Evolutionary conservation across 139 green algal genomes (phyloP).

Genomic region (Prasinococcaceae sp.): DNA sequence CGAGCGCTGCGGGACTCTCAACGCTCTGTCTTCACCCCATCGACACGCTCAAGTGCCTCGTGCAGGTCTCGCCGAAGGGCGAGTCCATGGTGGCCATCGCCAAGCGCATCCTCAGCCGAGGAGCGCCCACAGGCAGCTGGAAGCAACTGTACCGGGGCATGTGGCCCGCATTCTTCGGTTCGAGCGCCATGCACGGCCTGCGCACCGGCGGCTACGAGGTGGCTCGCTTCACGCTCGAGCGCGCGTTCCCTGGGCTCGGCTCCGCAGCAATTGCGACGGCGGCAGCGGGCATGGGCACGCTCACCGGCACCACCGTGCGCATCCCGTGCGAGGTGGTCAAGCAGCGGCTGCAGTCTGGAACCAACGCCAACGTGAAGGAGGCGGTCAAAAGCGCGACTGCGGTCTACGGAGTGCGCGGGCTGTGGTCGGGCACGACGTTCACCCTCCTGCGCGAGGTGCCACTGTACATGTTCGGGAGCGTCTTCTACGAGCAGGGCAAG

Average conservation of each 20-base stretch:
- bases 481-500: constrained; percentile 51
- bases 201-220: constrained; percentile 44
- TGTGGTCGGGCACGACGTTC: constrained; percentile 42
- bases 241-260: constrained; percentile 12
- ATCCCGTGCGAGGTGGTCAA: constrained; percentile 64
- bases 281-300: constrained; percentile 36
- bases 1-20: constrained; percentile 31
- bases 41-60: constrained; percentile 46
- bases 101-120: too few relatives aligned
- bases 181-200: constrained; percentile 34
- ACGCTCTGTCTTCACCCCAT: constrained; percentile 46
- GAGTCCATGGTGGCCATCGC: neutral
- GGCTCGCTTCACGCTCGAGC: neutral
- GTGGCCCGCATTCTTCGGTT: constrained; percentile 29
- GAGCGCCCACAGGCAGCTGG: too few relatives aligned
- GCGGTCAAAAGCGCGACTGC: constrained; percentile 25
- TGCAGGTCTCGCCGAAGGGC: neutral
- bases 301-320: constrained; percentile 38
- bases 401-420: constrained; percentile 24
- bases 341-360: constrained; percentile 46
- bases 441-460: constrained; percentile 46
- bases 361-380: constrained; percentile 30
- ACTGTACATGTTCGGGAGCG: constrained; percentile 55
- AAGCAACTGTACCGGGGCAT: constrained; percentile 41
- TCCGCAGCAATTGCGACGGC: constrained; percentile 42